Evolutionary conservation across 192 early-diverging fungal genomes (phyloP).

Genomic region (Spizellomyces sp.): DNA sequence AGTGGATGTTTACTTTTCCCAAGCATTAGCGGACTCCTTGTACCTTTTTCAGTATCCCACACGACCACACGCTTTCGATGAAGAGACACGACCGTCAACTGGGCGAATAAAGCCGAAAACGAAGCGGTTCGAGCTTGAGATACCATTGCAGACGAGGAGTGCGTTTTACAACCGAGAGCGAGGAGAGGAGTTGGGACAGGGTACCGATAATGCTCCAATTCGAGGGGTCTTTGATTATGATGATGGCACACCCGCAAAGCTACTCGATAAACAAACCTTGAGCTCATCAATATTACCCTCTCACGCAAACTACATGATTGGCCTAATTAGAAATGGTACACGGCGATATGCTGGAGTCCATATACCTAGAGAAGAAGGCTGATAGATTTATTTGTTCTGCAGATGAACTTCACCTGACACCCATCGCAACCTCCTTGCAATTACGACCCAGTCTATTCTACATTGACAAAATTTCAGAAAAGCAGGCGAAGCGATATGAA

Average conservation of each 20-base stretch:
- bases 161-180: conserved; percentile 75
- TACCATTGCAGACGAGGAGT: conserved; percentile 74
- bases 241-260: conserved; percentile 43
- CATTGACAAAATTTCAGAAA: conserved; percentile 87
- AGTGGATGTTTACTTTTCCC: conserved; percentile 80
- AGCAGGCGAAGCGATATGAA: conserved; percentile 69
- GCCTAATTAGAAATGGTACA: conserved; percentile 56
- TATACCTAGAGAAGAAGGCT: background rate
- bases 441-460: conserved; percentile 88
- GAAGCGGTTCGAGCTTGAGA: conserved; percentile 81
- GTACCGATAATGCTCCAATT: conserved; percentile 72
- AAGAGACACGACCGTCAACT: conserved; percentile 22
- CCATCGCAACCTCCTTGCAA: conserved; percentile 73
- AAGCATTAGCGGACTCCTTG: conserved; percentile 67
- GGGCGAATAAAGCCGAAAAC: conserved; percentile 80
- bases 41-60: conserved; percentile 87
- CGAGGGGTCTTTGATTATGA: conserved; percentile 51
- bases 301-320: conserved; percentile 82
- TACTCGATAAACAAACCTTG: conserved; percentile 83
- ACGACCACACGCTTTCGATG: conserved; percentile 46
- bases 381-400: conserved; percentile 7
- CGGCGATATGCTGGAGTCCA: background rate
- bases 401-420: conserved; percentile 85
- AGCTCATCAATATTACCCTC: conserved; percentile 76
- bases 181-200: conserved; percentile 77